phyloP scores from a whole-genome alignment of 306 rosid genomes.

The Sechiopsis laciniata region DNA sequence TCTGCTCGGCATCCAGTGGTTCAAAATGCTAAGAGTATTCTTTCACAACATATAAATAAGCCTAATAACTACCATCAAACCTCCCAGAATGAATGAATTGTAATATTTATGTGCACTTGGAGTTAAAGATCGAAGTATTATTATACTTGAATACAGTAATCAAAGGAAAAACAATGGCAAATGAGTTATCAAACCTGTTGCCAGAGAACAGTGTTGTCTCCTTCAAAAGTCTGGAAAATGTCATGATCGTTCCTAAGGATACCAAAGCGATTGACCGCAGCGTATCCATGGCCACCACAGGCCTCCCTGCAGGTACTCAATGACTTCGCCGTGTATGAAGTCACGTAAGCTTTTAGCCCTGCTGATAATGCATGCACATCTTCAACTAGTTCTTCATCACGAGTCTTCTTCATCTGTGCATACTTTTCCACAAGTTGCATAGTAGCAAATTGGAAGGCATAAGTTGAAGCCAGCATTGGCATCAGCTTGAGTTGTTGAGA shows the following conservation, averaged over 20 bases:
- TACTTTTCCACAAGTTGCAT: constrained; percentile 62
- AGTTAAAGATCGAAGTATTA: not conserved
- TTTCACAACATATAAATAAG: not conserved
- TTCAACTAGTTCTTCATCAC: constrained; percentile 68
- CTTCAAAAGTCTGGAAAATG: constrained; percentile 96
- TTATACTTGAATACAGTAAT: not conserved
- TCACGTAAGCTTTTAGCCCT: constrained; percentile 87
- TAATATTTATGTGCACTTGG: not conserved
- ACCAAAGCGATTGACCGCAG: constrained; percentile 90
- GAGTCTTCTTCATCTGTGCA: constrained; percentile 70
- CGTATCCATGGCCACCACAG: constrained; percentile 99
- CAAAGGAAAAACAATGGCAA: not conserved
- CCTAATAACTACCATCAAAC: constrained; percentile 4
- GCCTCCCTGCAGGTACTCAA: constrained; percentile 92
- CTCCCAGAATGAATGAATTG: not conserved
- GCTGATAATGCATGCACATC: constrained; percentile 92
- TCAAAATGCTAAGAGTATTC: not conserved
- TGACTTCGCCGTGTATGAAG: constrained; percentile 81
- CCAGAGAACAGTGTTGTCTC: constrained; percentile 95
- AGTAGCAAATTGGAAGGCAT: constrained; percentile 81
- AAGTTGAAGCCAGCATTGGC: constrained; percentile 98
- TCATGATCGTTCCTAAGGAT: constrained; percentile 90
- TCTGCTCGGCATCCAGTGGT: not conserved
- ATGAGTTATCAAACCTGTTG: constrained; percentile 60
- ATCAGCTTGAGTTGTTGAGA: constrained; percentile 96